These are phyloP conservation scores for Astrothelium subdiscretum DNA, from an alignment of 495 filamentous ascomycete genomes.

Conservation along the genomic window DNA sequence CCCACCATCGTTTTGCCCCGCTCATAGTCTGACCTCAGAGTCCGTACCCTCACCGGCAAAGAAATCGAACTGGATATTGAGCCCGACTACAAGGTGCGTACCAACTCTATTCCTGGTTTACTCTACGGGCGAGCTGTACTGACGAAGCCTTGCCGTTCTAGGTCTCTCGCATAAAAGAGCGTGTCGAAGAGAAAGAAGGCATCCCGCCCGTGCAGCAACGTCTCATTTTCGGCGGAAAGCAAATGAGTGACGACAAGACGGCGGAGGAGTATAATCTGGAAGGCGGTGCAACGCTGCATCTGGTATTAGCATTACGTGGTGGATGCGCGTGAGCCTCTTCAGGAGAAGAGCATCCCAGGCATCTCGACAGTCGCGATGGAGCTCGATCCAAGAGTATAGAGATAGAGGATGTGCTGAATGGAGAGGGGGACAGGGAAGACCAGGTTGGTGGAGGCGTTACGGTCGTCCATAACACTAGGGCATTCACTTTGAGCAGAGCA, in stretches of 20 bases:
- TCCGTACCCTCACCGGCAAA: constrained; percentile 95
- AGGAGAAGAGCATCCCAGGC: no score
- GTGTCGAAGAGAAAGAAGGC: constrained; percentile 96
- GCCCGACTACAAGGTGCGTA: constrained; percentile 69
- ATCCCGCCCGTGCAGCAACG: constrained; percentile 97
- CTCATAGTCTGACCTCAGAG: constrained; percentile 40
- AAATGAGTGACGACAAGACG: constrained; percentile 91
- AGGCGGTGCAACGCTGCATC: constrained; percentile 85
- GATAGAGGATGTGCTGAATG: not conserved
- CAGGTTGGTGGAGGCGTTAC: not conserved
- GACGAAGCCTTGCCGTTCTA: constrained; percentile 23
- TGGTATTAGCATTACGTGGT: constrained; percentile 86
- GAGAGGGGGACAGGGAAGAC: not conserved
- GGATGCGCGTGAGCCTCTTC: constrained; percentile 36
- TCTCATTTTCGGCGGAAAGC: constrained; percentile 91
- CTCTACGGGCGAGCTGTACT: not conserved
- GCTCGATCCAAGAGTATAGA: not conserved
- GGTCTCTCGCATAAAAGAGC: constrained; percentile 94
- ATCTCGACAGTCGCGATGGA: no score
- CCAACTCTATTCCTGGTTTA: not conserved
- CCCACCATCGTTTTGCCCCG: not conserved
- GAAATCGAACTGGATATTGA: constrained; percentile 98
- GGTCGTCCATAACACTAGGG: not conserved
- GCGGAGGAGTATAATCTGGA: constrained; percentile 79
- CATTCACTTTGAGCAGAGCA: not conserved